Evolutionary conservation across 2,329 filamentous ascomycete species (phyloP).

Genomic region (Pseudomassariella vexata): DNA sequence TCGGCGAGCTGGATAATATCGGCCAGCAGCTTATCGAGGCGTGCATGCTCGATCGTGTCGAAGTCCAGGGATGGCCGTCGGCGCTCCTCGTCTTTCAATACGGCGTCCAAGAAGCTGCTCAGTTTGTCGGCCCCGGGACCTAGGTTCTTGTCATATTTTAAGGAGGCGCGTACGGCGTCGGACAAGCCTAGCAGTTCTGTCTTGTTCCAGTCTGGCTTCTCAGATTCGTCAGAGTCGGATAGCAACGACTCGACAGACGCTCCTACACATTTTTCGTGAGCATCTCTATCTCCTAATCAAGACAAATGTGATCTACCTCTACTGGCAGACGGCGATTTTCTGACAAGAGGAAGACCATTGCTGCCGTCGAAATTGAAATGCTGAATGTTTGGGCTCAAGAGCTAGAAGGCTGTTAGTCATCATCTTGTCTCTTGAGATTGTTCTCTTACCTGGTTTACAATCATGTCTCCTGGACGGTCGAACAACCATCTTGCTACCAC

Average conservation of each 20-base stretch:
- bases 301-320: constrained; percentile 13
- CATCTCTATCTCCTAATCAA: too few species aligned
- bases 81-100: constrained; percentile 31
- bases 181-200: constrained; percentile 31
- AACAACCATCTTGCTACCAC: constrained; percentile 13
- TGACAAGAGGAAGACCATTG: constrained; percentile 13
- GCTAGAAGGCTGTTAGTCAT: constrained; percentile 10
- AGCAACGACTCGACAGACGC: constrained; percentile 10
- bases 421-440: not conserved
- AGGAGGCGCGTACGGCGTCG: constrained; percentile 31
- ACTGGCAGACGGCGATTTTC: constrained; percentile 14
- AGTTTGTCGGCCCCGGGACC: constrained; percentile 28
- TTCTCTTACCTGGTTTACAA: constrained; percentile 20
- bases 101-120: constrained; percentile 31
- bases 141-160: constrained; percentile 24
- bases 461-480: constrained; percentile 17
- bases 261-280: constrained; percentile 7
- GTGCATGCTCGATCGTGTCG: constrained; percentile 29
- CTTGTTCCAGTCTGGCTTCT: constrained; percentile 13
- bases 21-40: constrained; percentile 32
- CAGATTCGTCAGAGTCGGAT: constrained; percentile 11
- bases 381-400: constrained; percentile 21
- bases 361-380: constrained; percentile 22
- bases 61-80: constrained; percentile 28
- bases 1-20: constrained; percentile 35